Base-by-base conservation (phyloP, 2,329 filamentous ascomycete species). In the Fusarium domesticum region DNA sequence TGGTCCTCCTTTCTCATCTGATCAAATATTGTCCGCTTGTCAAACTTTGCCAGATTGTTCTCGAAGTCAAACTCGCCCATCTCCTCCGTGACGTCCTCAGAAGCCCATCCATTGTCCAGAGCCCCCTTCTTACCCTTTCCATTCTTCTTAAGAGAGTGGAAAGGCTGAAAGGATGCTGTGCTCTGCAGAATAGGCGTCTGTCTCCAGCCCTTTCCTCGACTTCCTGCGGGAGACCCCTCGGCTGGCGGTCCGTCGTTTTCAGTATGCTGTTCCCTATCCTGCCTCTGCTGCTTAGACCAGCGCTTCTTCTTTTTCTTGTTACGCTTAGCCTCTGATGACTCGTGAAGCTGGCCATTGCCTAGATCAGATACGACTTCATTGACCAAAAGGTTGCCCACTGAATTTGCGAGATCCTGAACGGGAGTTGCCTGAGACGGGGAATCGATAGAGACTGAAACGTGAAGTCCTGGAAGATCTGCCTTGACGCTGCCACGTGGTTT, bases 31-130 rank as follows among this genome's bases (percentile, higher is more conserved):
- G 84, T 84, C 43, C 85, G 82, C 71, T 97, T 97, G 72, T 97
- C 91, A 59, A 97, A 97, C 62, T 96, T 95, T 36, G 89, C 91
- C 23, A 97, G 75, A 54, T 90, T 90, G 42, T 83, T 84, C 58
- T 88, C 84, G 60, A 97, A 97, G 66, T 97, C 92, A 58, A 97
- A 97, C 49, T 97, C 93, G 10, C 87, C 89, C 74, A 93, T 80
- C 63, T 95, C 92, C 68, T 97, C 93, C 0, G 89, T 96, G 17
- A 92, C 91, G 61, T 97, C 92, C 63, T 96, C 93, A 0, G 92
- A 96, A 4, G 89, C 90, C 91, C 92, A 97, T 4, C 89, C 92
- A 63, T 89, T 95, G 34, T 89, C 79, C 7, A 67, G 67, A 20
- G 63, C 64, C 35, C 64, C 66, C 55, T 66, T 72, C 44, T 64